Conservation (phyloP, 805 yeast genomes). For the Saccharomycopsis malanga region DNA sequence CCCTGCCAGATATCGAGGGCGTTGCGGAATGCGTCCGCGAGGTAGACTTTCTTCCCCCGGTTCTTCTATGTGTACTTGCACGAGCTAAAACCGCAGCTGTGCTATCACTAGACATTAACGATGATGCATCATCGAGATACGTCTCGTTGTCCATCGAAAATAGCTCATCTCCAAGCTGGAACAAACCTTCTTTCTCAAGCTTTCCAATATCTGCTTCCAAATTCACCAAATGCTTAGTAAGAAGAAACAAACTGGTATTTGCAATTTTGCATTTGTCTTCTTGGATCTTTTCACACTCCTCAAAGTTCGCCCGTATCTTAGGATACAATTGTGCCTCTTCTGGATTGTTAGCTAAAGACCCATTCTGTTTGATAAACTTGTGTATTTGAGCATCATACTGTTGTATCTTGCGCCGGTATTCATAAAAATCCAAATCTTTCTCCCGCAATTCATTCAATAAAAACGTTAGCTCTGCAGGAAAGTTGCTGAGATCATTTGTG, state of each 20-base stretch:
- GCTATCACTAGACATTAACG: background rate
- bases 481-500: constrained; percentile 65
- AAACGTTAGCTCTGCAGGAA: constrained; percentile 82
- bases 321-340: constrained; percentile 63
- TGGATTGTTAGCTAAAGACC: constrained; percentile 74
- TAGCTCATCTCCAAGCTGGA: constrained; percentile 37
- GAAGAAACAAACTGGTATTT: constrained; percentile 72
- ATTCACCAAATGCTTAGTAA: constrained; percentile 65
- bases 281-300: constrained; percentile 53
- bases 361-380: constrained; percentile 74
- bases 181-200: constrained; percentile 72
- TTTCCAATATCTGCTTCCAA: constrained; percentile 71
- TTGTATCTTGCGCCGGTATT: constrained; percentile 56
- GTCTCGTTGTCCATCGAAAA: background rate
- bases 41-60: constrained; percentile 1
- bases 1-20: background rate
- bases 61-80: background rate
- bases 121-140: constrained; percentile 2
- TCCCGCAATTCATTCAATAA: constrained; percentile 69
- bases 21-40: background rate
- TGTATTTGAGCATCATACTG: constrained; percentile 75
- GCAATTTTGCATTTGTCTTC: constrained; percentile 73
- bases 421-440: constrained; percentile 61
- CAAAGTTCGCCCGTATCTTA: constrained; percentile 64
- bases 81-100: background rate